phyloP scores from a whole-genome alignment of 306 rosid genomes.

The Malus sieversii region DNA sequence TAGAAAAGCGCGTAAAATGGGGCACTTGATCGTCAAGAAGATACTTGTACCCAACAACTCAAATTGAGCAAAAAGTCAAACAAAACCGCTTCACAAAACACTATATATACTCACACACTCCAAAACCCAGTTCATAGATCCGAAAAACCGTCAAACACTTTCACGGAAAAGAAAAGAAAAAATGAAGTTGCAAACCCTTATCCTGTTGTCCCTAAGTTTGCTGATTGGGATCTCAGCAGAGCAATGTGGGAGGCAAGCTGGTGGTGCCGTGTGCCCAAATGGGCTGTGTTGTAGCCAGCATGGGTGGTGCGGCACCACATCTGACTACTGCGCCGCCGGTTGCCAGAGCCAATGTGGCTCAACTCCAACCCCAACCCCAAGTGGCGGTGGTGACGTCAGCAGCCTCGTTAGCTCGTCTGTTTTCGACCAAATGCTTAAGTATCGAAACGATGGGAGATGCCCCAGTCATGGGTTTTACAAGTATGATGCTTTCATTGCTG shows the following conservation, averaged over 20 bases:
- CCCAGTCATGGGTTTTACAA: constrained; percentile 37
- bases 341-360: constrained; percentile 24
- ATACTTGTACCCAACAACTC: not conserved
- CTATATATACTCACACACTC: not conserved
- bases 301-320: constrained; percentile 24
- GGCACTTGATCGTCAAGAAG: not conserved
- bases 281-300: constrained; percentile 12
- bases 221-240: constrained; percentile 5
- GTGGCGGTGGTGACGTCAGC: not conserved
- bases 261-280: constrained; percentile 9
- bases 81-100: not conserved
- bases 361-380: not conserved
- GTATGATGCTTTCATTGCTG: constrained; percentile 47
- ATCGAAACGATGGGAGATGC: constrained; percentile 33
- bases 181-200: not conserved
- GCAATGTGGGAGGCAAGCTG: constrained; percentile 19
- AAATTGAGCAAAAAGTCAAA: not conserved
- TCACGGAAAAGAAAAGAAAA: not conserved
- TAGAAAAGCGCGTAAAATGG: not conserved
- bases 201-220: not conserved
- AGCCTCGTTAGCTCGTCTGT: constrained; percentile 22
- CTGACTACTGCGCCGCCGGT: not conserved
- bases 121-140: not conserved
- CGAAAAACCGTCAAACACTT: not conserved
- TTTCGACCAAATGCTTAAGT: constrained; percentile 39